These are phyloP conservation scores for Zygosaccharomyces bisporus DNA, from an alignment of 805 yeast genomes.

Conservation along the genomic window DNA sequence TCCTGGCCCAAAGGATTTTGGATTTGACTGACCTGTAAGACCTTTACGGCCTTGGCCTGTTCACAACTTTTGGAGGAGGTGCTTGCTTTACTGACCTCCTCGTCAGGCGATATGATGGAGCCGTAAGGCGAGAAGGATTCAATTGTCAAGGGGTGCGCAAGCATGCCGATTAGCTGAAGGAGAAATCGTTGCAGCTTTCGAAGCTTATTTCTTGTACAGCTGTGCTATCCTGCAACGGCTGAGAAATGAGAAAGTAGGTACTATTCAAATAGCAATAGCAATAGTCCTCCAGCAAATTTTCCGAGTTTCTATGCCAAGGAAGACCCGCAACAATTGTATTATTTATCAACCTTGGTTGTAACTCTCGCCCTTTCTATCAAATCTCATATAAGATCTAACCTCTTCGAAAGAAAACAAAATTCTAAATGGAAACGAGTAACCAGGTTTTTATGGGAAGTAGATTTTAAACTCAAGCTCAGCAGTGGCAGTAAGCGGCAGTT, in stretches of 20 bases:
- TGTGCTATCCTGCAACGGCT: background rate
- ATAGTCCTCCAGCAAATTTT: no score
- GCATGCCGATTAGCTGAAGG: constrained; percentile 20
- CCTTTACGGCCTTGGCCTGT: constrained; percentile 88
- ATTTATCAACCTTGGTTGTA: no score
- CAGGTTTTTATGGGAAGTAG: background rate
- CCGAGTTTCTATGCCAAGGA: no score
- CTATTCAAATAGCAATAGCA: no score
- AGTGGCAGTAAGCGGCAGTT: background rate
- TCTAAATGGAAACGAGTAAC: background rate
- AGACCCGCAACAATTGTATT: no score
- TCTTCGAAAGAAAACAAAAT: no score
- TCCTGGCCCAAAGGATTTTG: constrained; percentile 47
- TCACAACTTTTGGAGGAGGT: constrained; percentile 56
- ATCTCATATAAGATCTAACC: no score
- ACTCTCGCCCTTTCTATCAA: no score
- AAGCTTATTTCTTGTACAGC: background rate
- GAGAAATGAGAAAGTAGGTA: no score
- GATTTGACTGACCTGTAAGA: constrained; percentile 68
- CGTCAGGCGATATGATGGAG: constrained; percentile 70
- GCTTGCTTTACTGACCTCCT: constrained; percentile 46
- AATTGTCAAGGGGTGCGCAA: constrained; percentile 63
- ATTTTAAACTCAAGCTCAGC: background rate
- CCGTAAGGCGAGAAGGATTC: constrained; percentile 66
- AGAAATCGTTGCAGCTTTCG: background rate